Conservation (phyloP, 805 yeast genomes). For the Wickerhamomyces rabaulensis region DNA sequence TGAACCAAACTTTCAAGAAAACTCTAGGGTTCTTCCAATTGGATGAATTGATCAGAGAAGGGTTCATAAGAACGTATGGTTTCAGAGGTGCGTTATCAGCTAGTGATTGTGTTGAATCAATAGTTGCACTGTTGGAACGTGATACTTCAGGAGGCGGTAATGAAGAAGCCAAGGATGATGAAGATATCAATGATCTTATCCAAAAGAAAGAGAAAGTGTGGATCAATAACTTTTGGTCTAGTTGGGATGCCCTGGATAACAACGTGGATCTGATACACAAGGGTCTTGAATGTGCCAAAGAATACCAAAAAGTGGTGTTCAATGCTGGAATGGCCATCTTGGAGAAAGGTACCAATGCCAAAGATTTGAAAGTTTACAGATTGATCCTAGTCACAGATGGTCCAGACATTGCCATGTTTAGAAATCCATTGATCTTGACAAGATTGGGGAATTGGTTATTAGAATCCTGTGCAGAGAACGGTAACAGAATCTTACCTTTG, state of each 20-base stretch:
- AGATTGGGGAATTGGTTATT: constrained; percentile 88
- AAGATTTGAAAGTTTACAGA: constrained; percentile 73
- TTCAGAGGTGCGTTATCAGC: constrained; percentile 85
- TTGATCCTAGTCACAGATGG: constrained; percentile 88
- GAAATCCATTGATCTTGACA: constrained; percentile 80
- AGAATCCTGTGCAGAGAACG: constrained; percentile 83
- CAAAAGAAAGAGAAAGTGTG: constrained; percentile 52
- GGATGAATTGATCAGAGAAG: constrained; percentile 77
- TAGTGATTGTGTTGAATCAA: constrained; percentile 86
- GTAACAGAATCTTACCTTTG: constrained; percentile 61
- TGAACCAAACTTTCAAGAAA: constrained; percentile 62
- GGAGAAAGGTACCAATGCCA: constrained; percentile 67
- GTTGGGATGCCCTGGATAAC: constrained; percentile 58
- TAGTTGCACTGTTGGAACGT: constrained; percentile 77
- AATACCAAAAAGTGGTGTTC: constrained; percentile 77
- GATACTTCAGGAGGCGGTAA: constrained; percentile 32
- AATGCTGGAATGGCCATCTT: constrained; percentile 85
- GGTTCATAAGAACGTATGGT: constrained; percentile 83
- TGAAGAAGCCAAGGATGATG: constrained; percentile 18
- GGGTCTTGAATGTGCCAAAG: constrained; percentile 83
- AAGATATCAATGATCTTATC: constrained; percentile 28
- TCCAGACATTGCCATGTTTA: constrained; percentile 71
- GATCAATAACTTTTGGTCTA: constrained; percentile 69
- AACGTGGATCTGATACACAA: constrained; percentile 47
- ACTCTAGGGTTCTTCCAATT: constrained; percentile 74